A percentile compares a stretch with the other conserved stretches of the same genome.
phyloP scores from a whole-genome alignment of 2,329 filamentous ascomycete genomes.

The Whalleya microplaca region DNA sequence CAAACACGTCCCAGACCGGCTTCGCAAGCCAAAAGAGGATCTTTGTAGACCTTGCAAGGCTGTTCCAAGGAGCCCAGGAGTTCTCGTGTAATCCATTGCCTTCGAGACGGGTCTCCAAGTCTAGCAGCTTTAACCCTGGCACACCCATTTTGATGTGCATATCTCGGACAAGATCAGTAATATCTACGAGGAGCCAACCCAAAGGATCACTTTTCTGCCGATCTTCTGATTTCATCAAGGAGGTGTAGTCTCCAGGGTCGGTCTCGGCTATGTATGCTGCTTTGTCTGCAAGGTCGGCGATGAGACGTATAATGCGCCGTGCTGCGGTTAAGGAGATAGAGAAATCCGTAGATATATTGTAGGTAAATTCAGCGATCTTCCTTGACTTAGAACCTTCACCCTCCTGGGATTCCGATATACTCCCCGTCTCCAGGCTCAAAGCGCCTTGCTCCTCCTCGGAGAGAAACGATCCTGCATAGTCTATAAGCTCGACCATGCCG shows the following conservation, averaged over 20 bases:
- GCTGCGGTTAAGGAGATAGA: neutral
- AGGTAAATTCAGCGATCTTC: neutral
- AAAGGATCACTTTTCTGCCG: neutral
- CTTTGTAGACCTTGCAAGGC: neutral
- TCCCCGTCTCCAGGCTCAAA: neutral
- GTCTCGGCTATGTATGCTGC: neutral
- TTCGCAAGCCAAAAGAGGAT: constrained; percentile 1
- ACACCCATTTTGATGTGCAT: neutral
- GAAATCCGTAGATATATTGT: neutral
- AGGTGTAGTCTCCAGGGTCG: neutral
- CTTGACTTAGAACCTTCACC: neutral
- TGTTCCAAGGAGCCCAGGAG: neutral
- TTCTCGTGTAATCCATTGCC: neutral
- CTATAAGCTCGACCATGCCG: constrained; percentile 2
- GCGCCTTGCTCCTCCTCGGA: neutral
- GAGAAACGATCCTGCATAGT: neutral
- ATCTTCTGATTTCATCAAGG: neutral
- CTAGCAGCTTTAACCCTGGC: neutral
- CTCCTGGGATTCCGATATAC: neutral
- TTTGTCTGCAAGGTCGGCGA: neutral
- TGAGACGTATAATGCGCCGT: neutral
- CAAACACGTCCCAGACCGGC: constrained; percentile 4
- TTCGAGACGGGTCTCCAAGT: neutral
- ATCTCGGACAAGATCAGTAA: neutral
- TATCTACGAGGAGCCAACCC: neutral